Conservation (phyloP, 1,139 yeast species). For the Debaryomyces subglobosus region DNA sequence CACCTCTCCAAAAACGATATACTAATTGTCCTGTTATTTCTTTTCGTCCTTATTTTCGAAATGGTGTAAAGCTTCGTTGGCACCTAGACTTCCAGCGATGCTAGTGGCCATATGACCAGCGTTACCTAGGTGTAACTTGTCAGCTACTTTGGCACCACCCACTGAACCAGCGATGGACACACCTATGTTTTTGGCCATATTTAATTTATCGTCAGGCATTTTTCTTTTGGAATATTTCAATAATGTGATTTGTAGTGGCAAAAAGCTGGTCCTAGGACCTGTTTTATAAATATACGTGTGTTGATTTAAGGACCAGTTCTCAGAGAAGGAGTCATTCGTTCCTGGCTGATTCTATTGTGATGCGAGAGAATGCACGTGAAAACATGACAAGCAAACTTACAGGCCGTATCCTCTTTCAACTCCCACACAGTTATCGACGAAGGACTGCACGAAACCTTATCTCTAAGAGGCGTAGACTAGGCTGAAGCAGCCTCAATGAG, state of each 20-base stretch:
- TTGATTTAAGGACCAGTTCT: neutral
- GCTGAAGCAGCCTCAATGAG: too few relatives aligned
- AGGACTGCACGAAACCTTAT: neutral
- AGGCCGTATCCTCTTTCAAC: too few relatives aligned
- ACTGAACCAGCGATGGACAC: slow-evolving; percentile 36
- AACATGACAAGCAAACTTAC: neutral
- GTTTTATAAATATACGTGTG: neutral
- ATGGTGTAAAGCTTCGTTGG: slow-evolving; percentile 34
- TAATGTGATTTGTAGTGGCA: neutral
- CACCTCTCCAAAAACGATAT: neutral
- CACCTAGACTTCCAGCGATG: slow-evolving; percentile 38
- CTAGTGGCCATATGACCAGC: slow-evolving; percentile 41
- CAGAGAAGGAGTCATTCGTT: neutral
- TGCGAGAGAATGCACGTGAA: neutral
- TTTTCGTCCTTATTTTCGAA: slow-evolving; percentile 24
- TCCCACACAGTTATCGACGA: neutral
- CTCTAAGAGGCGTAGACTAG: neutral
- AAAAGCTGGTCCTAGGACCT: neutral
- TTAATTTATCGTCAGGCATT: slow-evolving; percentile 22
- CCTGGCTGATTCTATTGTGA: neutral
- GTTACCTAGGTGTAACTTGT: slow-evolving; percentile 33
- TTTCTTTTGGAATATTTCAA: neutral
- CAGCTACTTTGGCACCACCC: slow-evolving; percentile 40
- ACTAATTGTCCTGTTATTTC: neutral
- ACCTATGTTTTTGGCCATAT: slow-evolving; percentile 33